Evolutionary conservation across 1,139 yeast genomes (phyloP).

Genomic region (Nakaseomyces glabratus): DNA sequence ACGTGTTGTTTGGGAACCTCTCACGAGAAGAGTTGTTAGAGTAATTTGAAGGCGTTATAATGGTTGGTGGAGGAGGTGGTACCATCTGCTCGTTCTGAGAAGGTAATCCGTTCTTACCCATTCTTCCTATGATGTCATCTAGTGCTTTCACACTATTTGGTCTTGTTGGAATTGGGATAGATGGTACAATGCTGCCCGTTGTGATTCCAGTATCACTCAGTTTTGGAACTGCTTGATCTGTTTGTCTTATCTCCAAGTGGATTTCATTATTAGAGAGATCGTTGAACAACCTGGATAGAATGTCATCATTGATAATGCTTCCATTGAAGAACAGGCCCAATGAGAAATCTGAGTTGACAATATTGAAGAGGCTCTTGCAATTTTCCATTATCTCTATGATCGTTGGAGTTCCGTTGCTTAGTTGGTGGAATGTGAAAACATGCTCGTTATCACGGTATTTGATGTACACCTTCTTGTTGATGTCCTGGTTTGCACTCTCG

Average conservation of each 20-base stretch:
- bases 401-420: constrained; percentile 31
- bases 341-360: constrained; percentile 14
- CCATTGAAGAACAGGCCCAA: constrained; percentile 21
- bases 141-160: constrained; percentile 14
- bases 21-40: background rate
- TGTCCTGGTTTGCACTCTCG: constrained; percentile 27
- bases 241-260: constrained; percentile 18
- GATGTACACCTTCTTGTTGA: constrained; percentile 26
- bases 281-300: constrained; percentile 25
- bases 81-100: constrained; percentile 10
- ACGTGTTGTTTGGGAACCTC: constrained; percentile 16
- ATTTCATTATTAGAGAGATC: constrained; percentile 22
- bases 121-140: constrained; percentile 23
- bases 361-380: constrained; percentile 25
- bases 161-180: constrained; percentile 4
- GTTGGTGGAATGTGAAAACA: constrained; percentile 27
- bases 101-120: too few relatives aligned
- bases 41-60: constrained; percentile 9
- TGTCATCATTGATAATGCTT: constrained; percentile 21
- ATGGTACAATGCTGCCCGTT: constrained; percentile 4
- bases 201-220: background rate
- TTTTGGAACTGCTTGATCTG: constrained; percentile 2
- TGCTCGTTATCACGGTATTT: constrained; percentile 26
- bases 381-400: constrained; percentile 27
- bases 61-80: constrained; percentile 9